Conservation (phyloP, 139 green algal genomes). For the Tetradesmus lagerheimii region DNA sequence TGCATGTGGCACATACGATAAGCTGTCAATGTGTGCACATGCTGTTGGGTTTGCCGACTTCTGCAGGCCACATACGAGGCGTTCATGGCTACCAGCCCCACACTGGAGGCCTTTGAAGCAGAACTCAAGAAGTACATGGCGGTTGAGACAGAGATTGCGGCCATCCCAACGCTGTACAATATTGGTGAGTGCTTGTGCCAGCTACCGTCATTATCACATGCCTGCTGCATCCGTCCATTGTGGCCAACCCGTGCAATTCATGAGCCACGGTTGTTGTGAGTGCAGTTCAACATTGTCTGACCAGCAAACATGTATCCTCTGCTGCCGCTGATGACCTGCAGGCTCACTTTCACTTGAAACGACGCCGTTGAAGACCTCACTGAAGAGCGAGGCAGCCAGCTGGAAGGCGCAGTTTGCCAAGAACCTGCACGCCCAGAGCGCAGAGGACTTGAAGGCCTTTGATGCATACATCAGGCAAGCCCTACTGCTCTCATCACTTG, state of each 20-base stretch:
- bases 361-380: conserved; percentile 85
- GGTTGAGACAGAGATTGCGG: conserved; percentile 79
- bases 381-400: conserved; percentile 85
- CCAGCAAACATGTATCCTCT: too few species aligned
- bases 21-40: background rate
- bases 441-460: conserved; percentile 87
- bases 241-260: too few species aligned
- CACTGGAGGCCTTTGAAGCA: conserved; percentile 89
- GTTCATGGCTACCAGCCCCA: conserved; percentile 79
- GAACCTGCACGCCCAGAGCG: conserved; percentile 91
- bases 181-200: conserved; percentile 56
- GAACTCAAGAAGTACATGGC: conserved; percentile 91
- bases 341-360: conserved; percentile 88
- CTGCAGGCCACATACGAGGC: conserved; percentile 60
- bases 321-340: too few species aligned
- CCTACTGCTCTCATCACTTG: too few species aligned
- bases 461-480: conserved; percentile 84
- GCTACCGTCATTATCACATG: too few species aligned
- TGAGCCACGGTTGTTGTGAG: too few species aligned
- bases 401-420: conserved; percentile 96
- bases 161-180: conserved; percentile 82
- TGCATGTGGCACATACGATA: too few species aligned
- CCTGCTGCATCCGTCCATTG: too few species aligned
- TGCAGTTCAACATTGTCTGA: too few species aligned
- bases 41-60: background rate